phyloP scores from a whole-genome alignment of 345 rosid genomes.

The Aquilaria sinensis region DNA sequence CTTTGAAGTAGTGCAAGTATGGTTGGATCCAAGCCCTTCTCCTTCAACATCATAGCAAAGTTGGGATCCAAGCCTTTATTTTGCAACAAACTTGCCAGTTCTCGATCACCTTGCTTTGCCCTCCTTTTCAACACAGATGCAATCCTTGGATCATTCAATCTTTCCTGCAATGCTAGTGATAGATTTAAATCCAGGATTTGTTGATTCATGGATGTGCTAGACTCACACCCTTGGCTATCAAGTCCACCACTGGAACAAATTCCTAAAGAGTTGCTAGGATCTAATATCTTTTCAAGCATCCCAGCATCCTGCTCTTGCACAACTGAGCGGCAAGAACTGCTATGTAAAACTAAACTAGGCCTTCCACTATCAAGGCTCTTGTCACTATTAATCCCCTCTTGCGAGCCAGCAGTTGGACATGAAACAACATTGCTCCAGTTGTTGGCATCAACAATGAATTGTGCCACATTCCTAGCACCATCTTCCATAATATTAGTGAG shows the following conservation, averaged over 20 bases:
- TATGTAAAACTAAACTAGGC: slow-evolving; percentile 80
- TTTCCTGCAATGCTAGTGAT: slow-evolving; percentile 85
- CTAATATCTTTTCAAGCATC: slow-evolving; percentile 56
- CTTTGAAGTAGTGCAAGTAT: slow-evolving; percentile 94
- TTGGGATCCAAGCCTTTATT: slow-evolving; percentile 99
- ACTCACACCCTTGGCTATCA: slow-evolving; percentile 94
- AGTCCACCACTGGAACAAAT: slow-evolving; percentile 84
- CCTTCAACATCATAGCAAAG: slow-evolving; percentile 99
- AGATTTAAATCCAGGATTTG: slow-evolving; percentile 80
- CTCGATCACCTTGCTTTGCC: slow-evolving; percentile 77
- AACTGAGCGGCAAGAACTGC: slow-evolving; percentile 88
- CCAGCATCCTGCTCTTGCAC: slow-evolving; percentile 86
- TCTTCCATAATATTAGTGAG: slow-evolving; percentile 56
- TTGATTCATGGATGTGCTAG: slow-evolving; percentile 83
- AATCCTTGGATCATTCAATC: slow-evolving; percentile 85
- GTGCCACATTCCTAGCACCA: slow-evolving; percentile 38
- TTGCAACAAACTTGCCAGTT: slow-evolving; percentile 80
- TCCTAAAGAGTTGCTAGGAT: slow-evolving; percentile 47
- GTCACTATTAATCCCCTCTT: slow-evolving; percentile 79
- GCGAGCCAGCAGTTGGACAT: slow-evolving; percentile 66
- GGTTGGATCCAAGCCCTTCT: slow-evolving; percentile 92
- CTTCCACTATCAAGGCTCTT: slow-evolving; percentile 96
- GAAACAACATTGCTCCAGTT: slow-evolving; percentile 49
- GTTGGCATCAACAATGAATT: slow-evolving; percentile 39
- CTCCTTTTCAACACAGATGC: slow-evolving; percentile 77